These are phyloP conservation scores for Pseudogymnoascus sp. DNA, from an alignment of 2,329 filamentous ascomycete species.

Conservation along the genomic window DNA sequence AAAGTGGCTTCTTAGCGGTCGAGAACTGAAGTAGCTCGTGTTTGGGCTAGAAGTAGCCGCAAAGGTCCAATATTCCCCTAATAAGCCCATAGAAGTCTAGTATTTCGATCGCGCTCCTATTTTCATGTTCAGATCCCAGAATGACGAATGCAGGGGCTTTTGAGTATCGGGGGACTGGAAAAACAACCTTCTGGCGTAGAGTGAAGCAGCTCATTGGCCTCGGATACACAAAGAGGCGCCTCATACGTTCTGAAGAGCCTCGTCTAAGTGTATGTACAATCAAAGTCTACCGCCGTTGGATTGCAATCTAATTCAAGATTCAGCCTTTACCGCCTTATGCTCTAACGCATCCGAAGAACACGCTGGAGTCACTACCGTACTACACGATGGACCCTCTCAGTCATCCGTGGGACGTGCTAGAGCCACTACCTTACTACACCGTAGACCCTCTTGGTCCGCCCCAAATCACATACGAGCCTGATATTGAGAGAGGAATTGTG, in stretches of 20 bases:
- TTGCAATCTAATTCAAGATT: neutral
- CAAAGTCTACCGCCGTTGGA: neutral
- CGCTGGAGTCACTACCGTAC: neutral
- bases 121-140: neutral
- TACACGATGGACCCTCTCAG: neutral
- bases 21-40: neutral
- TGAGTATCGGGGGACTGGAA: neutral
- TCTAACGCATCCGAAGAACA: neutral
- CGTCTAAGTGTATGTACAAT: neutral
- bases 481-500: neutral
- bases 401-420: neutral
- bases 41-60: too few species aligned
- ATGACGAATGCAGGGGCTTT: neutral
- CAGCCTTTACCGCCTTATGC: neutral
- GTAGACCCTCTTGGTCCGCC: neutral
- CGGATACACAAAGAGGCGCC: neutral
- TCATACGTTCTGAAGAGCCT: neutral
- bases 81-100: neutral
- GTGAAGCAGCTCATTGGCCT: neutral
- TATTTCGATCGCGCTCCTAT: neutral
- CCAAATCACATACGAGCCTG: neutral
- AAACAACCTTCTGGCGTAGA: neutral
- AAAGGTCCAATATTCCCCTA: neutral
- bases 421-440: neutral
- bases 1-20: neutral